A percentile compares a stretch with the other conserved stretches of the same genome.
These are phyloP conservation scores for Naumovozyma baii DNA, from an alignment of 805 yeast genomes.

Conservation along the genomic window DNA sequence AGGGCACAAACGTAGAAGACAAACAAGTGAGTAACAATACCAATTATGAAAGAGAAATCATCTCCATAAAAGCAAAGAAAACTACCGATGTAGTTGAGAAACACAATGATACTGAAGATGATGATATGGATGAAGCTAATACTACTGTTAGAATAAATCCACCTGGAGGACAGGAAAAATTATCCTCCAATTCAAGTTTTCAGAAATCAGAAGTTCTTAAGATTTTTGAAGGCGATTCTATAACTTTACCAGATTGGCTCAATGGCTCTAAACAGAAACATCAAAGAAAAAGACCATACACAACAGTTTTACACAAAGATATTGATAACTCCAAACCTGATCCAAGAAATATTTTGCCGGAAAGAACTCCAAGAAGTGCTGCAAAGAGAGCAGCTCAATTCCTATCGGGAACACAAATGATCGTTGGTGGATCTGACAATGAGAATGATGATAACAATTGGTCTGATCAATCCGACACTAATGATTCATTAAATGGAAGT, in stretches of 20 bases:
- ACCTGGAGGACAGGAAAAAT: conserved; percentile 3
- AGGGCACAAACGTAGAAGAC: neutral
- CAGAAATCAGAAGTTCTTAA: conserved; percentile 23
- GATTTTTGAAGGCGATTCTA: conserved; percentile 19
- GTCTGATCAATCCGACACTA: conserved; percentile 9
- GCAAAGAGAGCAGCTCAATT: conserved; percentile 25
- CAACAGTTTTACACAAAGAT: conserved; percentile 22
- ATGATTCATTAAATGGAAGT: conserved; percentile 1
- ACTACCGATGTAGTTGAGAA: too few species aligned
- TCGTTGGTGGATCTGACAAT: conserved; percentile 3
- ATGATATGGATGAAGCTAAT: conserved; percentile 10
- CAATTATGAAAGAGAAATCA: too few species aligned
- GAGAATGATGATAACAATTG: conserved; percentile 13
- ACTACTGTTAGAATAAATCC: conserved; percentile 13
- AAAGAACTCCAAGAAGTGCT: conserved; percentile 22
- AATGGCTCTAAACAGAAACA: conserved; percentile 5
- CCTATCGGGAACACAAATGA: conserved; percentile 9
- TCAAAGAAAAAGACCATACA: conserved; percentile 20
- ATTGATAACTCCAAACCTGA: conserved; percentile 26
- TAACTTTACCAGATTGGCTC: conserved; percentile 15
- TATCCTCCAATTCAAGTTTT: conserved; percentile 16
- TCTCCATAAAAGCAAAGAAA: too few species aligned
- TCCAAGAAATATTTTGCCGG: conserved; percentile 25
- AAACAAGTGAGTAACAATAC: too few species aligned
- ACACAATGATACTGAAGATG: neutral